phyloP scores from a whole-genome alignment of 2,329 filamentous ascomycete genomes.

The Venturia nashicola region DNA sequence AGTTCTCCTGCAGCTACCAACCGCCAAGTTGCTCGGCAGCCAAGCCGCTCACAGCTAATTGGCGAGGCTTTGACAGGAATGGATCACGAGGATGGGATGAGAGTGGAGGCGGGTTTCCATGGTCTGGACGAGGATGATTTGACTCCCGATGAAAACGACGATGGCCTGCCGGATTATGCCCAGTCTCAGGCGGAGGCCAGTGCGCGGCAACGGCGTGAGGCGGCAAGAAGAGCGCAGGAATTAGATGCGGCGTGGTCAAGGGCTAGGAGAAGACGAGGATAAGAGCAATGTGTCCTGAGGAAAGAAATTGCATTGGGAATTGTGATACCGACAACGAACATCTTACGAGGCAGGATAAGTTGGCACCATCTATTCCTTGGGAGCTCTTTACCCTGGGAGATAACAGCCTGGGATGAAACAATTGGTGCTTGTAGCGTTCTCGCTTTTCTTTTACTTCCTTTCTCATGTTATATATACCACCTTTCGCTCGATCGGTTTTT shows the following conservation, averaged over 20 bases:
- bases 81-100: conserved; percentile 1
- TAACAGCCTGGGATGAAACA: not conserved
- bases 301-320: not conserved
- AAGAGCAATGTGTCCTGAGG: not conserved
- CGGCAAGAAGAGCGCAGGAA: conserved; percentile 31
- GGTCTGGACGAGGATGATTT: conserved; percentile 17
- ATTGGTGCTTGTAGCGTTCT: not conserved
- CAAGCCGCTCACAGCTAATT: conserved; percentile 14
- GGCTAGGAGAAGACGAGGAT: conserved; percentile 14
- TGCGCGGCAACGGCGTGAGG: conserved; percentile 25
- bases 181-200: conserved; percentile 35
- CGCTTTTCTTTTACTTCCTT: not conserved
- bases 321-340: not conserved
- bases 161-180: conserved; percentile 34
- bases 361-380: not conserved
- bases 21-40: not conserved
- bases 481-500: not conserved
- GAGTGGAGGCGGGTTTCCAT: conserved; percentile 15
- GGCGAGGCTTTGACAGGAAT: conserved; percentile 6
- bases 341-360: not conserved
- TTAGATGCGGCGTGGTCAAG: conserved; percentile 31
- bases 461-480: not conserved
- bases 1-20: not conserved
- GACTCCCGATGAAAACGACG: conserved; percentile 18
- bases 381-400: not conserved